Evolutionary conservation across 139 green algal species (phyloP).

Genomic region (Chlorella sp.): DNA sequence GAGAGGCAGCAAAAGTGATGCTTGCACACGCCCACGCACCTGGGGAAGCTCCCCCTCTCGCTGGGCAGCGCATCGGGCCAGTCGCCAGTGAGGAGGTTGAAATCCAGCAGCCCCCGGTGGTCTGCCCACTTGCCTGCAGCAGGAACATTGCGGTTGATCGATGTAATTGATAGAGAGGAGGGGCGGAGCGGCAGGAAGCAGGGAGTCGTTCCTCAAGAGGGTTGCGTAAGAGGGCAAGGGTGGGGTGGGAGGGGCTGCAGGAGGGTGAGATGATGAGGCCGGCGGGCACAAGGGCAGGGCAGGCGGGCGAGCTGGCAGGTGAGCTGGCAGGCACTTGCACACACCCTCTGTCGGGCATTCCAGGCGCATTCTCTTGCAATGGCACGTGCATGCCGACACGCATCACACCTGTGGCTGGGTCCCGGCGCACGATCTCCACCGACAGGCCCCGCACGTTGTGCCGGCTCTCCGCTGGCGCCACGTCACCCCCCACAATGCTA

Average conservation of each 20-base stretch:
- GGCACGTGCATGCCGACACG: background rate
- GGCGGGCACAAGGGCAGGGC: too few relatives aligned
- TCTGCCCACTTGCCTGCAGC: constrained; percentile 38
- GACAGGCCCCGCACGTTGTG: constrained; percentile 35
- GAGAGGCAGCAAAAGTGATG: too few relatives aligned
- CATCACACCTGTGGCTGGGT: constrained; percentile 10
- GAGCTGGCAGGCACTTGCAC: background rate
- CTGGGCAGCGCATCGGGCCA: constrained; percentile 39
- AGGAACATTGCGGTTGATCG: too few relatives aligned
- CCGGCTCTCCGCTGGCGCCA: background rate
- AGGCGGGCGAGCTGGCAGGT: background rate
- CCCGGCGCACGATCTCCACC: constrained; percentile 22
- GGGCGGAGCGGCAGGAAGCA: background rate
- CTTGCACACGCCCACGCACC: background rate
- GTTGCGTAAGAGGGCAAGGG: background rate
- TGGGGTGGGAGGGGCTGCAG: background rate
- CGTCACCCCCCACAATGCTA: background rate
- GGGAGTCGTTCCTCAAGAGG: too few relatives aligned
- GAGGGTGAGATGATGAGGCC: background rate
- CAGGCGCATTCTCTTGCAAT: background rate
- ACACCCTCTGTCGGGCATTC: too few relatives aligned
- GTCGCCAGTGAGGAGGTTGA: constrained; percentile 44
- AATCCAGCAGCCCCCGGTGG: constrained; percentile 38
- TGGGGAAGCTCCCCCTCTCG: background rate
- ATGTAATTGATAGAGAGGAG: too few relatives aligned